Evolutionary conservation across 345 rosid genomes (phyloP), one percentile per base, ranked within the genome.

Genomic region (Salix exigua): DNA sequence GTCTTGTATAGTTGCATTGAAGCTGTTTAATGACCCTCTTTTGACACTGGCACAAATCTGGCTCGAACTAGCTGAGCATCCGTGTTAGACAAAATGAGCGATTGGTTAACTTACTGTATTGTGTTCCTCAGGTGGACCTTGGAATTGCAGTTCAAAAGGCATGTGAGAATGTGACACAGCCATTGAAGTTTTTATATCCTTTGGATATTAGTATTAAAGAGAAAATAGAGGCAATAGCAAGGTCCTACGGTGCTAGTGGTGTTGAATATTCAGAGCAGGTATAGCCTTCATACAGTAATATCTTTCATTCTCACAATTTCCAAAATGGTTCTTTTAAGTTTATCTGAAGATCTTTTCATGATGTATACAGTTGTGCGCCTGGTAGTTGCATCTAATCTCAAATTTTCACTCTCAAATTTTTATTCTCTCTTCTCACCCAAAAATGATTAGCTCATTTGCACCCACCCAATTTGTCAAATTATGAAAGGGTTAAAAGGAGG

Each of bases 251-350:
- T 81, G 99, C 99, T 75, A 88, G 87, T 23, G 91, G 94, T 46
- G 98, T 95, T 21, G 96, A 93, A 78, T 95, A 89, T 86, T 91
- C 98, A 19, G 96, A 95, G 66, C 97, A 90, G 99, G 99, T 95
- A 80, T 83, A 23, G 46, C 69, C 71, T 75, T 33, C 46, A 4
- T 53, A 46, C 46, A 7, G 61, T 38, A 4, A 60, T 69, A 26
- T 7, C 2, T 1, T 18, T 7, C 30, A 23, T 21, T 40, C 21
- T 42, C 61, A 31, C 68, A 28, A 74, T 31, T 33, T 50, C 23
- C 40, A 38, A 6, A 30, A 4, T 8, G 4, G n/a, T 73, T 44
- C 58, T 51, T 51, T 51, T 19, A 51, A 51, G 21, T 18, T 19
- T 51, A 51, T 51, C 58, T 19, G 10, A 19, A 51, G 58, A 40